A percentile compares a stretch with the other conserved stretches of the same genome.
These are phyloP conservation scores for Globisporangium rhizosaccharum DNA, from an alignment of 352 stramenopile genomes.

Conservation along the genomic window DNA sequence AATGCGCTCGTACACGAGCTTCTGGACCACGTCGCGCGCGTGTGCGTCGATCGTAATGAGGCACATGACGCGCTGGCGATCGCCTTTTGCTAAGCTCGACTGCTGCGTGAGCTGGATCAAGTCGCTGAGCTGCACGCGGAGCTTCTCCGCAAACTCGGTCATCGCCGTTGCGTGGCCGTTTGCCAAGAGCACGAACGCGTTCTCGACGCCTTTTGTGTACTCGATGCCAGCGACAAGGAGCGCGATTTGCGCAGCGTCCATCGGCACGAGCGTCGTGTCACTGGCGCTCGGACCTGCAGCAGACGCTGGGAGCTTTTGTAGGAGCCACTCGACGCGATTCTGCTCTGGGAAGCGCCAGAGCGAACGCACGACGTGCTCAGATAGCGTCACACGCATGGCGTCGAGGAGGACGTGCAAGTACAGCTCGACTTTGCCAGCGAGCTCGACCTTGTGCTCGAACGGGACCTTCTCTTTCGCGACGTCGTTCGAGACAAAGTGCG, in stretches of 20 bases:
- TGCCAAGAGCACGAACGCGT: constrained; percentile 54
- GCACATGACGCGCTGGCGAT: constrained; percentile 91
- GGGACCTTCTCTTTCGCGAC: constrained; percentile 83
- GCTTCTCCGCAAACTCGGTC: constrained; percentile 76
- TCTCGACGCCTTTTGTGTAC: constrained; percentile 86
- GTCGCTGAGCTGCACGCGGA: constrained; percentile 89
- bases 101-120: constrained; percentile 90
- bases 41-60: constrained; percentile 95
- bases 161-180: constrained; percentile 80
- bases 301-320: constrained; percentile 53
- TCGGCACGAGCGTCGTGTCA: constrained; percentile 30
- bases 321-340: constrained; percentile 91
- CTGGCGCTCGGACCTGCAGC: constrained; percentile 12
- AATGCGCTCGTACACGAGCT: constrained; percentile 86
- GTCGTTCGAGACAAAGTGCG: constrained; percentile 88
- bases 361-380: constrained; percentile 83
- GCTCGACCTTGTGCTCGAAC: constrained; percentile 84
- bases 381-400: constrained; percentile 88
- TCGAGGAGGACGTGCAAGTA: constrained; percentile 93
- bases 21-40: constrained; percentile 88
- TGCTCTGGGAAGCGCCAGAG: constrained; percentile 86
- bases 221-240: constrained; percentile 89
- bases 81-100: constrained; percentile 63
- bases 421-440: constrained; percentile 94
- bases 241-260: constrained; percentile 90